These are phyloP conservation scores for Rhodotorula sp. DNA, from an alignment of 1,284 basidiomycete species.

Conservation along the genomic window DNA sequence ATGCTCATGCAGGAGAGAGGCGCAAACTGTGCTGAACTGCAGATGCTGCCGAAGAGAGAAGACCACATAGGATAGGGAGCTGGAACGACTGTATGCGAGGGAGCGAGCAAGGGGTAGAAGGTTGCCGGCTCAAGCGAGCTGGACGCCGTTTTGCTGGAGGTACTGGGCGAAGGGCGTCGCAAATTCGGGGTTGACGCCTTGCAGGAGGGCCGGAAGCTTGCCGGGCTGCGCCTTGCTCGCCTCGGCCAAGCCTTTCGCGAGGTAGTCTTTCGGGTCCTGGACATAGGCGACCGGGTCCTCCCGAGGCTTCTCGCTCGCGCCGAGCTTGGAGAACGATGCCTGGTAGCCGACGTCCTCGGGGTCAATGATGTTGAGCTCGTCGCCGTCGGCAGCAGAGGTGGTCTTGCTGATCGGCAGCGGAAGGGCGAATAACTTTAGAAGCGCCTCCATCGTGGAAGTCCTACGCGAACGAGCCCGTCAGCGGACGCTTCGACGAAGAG, in stretches of 20 bases:
- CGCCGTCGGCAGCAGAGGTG: conserved; percentile 53
- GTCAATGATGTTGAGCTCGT: conserved; percentile 73
- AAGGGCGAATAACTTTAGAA: conserved; percentile 74
- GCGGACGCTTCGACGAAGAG: background rate
- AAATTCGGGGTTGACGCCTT: conserved; percentile 46
- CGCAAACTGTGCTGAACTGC: background rate
- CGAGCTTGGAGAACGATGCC: conserved; percentile 84
- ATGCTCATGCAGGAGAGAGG: too few relatives aligned
- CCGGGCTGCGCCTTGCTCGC: conserved; percentile 50
- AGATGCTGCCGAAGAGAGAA: background rate
- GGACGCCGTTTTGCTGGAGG: conserved; percentile 45
- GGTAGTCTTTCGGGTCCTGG: conserved; percentile 51
- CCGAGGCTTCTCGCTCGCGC: conserved; percentile 61
- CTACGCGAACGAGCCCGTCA: conserved; percentile 51
- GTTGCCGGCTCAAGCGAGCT: conserved; percentile 15
- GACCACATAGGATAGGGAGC: background rate
- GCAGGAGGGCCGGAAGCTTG: conserved; percentile 47
- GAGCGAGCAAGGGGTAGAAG: background rate
- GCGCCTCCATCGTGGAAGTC: conserved; percentile 66
- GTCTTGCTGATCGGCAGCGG: conserved; percentile 62
- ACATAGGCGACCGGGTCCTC: conserved; percentile 53
- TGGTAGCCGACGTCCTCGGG: conserved; percentile 87
- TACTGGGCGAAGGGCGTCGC: conserved; percentile 48
- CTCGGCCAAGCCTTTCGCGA: conserved; percentile 47
- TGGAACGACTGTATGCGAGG: background rate